Evolutionary conservation across 2,329 filamentous ascomycete genomes (phyloP).

Genomic region (Aspergillus vadensis): DNA sequence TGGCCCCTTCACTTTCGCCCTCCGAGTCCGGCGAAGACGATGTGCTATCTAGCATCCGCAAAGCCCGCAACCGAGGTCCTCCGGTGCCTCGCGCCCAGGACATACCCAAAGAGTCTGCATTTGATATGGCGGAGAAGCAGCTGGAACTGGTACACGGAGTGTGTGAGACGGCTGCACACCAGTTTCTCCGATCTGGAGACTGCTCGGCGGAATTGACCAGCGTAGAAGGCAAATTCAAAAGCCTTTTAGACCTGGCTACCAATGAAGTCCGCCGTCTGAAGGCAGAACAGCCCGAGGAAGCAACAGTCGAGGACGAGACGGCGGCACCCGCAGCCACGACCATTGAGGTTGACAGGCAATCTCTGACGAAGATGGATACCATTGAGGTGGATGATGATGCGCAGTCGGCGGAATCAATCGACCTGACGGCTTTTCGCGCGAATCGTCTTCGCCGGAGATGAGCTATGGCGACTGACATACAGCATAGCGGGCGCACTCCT

Average conservation of each 20-base stretch:
- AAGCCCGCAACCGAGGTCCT: slow-evolving; percentile 24
- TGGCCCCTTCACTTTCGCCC: not conserved
- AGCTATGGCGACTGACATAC: not conserved
- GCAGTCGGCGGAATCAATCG: slow-evolving; percentile 22
- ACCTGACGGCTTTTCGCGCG: slow-evolving; percentile 23
- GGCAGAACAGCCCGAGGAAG: slow-evolving; percentile 49
- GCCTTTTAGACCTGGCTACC: slow-evolving; percentile 63
- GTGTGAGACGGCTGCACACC: slow-evolving; percentile 84
- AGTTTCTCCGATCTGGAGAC: slow-evolving; percentile 84
- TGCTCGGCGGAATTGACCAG: slow-evolving; percentile 75
- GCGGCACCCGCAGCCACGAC: slow-evolving; percentile 2
- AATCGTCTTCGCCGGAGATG: slow-evolving; percentile 16
- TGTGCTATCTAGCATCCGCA: slow-evolving; percentile 29
- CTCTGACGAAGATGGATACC: slow-evolving; percentile 9
- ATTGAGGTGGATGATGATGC: slow-evolving; percentile 25
- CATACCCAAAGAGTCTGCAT: slow-evolving; percentile 57
- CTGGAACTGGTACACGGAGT: slow-evolving; percentile 78
- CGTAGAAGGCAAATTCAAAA: slow-evolving; percentile 65
- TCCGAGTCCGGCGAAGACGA: slow-evolving; percentile 12
- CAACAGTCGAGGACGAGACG: slow-evolving; percentile 25
- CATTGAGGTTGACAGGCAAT: slow-evolving; percentile 5
- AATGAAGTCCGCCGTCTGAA: slow-evolving; percentile 61
- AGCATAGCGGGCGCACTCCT: slow-evolving; percentile 7
- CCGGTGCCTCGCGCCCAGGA: slow-evolving; percentile 53
- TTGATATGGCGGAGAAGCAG: slow-evolving; percentile 74